phyloP scores from a whole-genome alignment of 2,329 filamentous ascomycete genomes.

The Claviceps paspali region DNA sequence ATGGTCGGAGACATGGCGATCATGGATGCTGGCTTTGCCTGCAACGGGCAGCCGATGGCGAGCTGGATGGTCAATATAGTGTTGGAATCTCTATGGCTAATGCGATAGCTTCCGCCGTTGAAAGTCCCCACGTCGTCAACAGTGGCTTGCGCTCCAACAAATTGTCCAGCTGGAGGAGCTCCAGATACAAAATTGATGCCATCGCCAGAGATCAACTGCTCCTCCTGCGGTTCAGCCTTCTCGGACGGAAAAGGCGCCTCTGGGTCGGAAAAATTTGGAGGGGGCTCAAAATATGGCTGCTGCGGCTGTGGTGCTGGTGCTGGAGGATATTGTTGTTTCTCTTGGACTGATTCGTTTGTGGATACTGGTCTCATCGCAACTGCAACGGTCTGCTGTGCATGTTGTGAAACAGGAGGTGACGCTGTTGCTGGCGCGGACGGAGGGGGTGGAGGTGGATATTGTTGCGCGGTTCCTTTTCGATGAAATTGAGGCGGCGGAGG shows the following conservation, averaged over 20 bases:
- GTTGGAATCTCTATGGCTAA: slow-evolving; percentile 85
- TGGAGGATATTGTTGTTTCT: slow-evolving; percentile 13
- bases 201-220: slow-evolving; percentile 10
- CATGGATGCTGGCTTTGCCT: slow-evolving; percentile 74
- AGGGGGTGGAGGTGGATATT: slow-evolving; percentile 11
- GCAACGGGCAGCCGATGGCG: slow-evolving; percentile 73
- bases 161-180: slow-evolving; percentile 35
- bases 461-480: slow-evolving; percentile 8
- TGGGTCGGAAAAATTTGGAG: slow-evolving; percentile 11
- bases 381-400: slow-evolving; percentile 7
- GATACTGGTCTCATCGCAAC: slow-evolving; percentile 13
- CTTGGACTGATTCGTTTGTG: slow-evolving; percentile 8
- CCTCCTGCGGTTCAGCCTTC: slow-evolving; percentile 12
- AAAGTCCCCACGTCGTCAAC: slow-evolving; percentile 89
- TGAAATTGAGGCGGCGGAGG: no score
- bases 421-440: no score
- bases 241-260: slow-evolving; percentile 14
- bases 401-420: background rate
- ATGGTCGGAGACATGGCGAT: slow-evolving; percentile 88
- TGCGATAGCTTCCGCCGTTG: slow-evolving; percentile 87
- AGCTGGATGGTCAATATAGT: slow-evolving; percentile 79
- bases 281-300: slow-evolving; percentile 15
- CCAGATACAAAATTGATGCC: slow-evolving; percentile 21
- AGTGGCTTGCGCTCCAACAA: slow-evolving; percentile 44
- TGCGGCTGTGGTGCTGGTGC: slow-evolving; percentile 14